Percentiles rank a stretch among this genome's conserved stretches.
These are phyloP conservation scores for Saccharomycopsis fodiens DNA, from an alignment of 805 yeast genomes.

Conservation along the genomic window DNA sequence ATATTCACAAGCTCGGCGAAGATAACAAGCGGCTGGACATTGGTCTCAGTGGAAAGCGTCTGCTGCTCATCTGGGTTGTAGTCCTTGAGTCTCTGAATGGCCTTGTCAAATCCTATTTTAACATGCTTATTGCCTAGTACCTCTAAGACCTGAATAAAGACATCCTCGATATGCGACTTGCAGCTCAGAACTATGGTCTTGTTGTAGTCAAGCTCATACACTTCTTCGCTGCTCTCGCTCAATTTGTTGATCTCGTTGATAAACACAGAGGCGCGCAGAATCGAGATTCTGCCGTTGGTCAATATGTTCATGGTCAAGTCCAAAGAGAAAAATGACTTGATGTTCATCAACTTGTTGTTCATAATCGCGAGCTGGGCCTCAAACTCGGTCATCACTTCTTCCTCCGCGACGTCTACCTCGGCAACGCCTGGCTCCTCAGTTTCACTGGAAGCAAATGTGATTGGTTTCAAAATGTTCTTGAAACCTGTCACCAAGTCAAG, in stretches of 20 bases:
- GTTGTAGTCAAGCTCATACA: constrained; percentile 29
- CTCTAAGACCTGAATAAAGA: constrained; percentile 60
- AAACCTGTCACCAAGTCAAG: constrained; percentile 54
- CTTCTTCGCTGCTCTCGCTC: constrained; percentile 25
- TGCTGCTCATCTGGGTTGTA: constrained; percentile 51
- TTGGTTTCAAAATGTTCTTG: constrained; percentile 44
- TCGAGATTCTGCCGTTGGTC: constrained; percentile 57
- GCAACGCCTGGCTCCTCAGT: constrained; percentile 18
- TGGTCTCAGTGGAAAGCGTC: constrained; percentile 21
- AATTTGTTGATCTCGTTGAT: constrained; percentile 22
- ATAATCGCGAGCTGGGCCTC: constrained; percentile 78
- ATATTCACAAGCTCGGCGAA: constrained; percentile 88
- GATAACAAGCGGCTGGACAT: constrained; percentile 76
- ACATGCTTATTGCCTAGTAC: constrained; percentile 67
- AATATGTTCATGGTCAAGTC: constrained; percentile 69
- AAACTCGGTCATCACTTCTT: constrained; percentile 43
- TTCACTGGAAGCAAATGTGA: constrained; percentile 1
- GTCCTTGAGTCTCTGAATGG: constrained; percentile 57
- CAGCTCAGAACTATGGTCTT: constrained; percentile 26
- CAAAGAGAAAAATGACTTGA: constrained; percentile 70
- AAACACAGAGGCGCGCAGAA: constrained; percentile 51
- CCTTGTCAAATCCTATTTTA: constrained; percentile 77
- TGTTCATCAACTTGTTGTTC: constrained; percentile 63
- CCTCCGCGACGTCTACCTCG: constrained; percentile 25
- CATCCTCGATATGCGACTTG: constrained; percentile 43